phyloP scores from a whole-genome alignment of 1,284 basidiomycete genomes.

The Peniophora sp. region DNA sequence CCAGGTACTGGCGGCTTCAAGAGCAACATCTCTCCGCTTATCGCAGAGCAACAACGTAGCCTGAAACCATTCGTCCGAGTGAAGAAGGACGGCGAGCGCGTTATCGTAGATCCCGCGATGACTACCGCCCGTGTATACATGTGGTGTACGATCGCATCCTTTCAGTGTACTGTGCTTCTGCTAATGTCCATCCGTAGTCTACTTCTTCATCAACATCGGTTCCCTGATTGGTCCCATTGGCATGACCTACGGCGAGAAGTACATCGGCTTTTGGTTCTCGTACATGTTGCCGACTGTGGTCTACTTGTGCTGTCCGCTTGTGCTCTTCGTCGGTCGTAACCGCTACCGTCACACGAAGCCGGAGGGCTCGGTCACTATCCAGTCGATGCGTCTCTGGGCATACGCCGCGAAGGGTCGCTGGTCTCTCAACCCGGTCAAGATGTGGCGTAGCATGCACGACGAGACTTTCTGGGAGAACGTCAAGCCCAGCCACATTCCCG shows the following conservation, averaged over 20 bases:
- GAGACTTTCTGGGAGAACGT: constrained; percentile 74
- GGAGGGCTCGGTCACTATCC: constrained; percentile 66
- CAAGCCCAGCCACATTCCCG: constrained; percentile 52
- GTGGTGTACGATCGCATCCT: constrained; percentile 26
- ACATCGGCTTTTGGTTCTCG: constrained; percentile 66
- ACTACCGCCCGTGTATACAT: constrained; percentile 71
- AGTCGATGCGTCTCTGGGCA: constrained; percentile 40
- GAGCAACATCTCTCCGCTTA: constrained; percentile 69
- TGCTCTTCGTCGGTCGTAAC: constrained; percentile 61
- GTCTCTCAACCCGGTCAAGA: constrained; percentile 47
- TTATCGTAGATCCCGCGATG: constrained; percentile 74
- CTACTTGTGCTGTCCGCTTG: constrained; percentile 63
- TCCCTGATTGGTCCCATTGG: constrained; percentile 62
- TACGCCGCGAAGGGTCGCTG: constrained; percentile 47
- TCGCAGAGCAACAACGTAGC: constrained; percentile 70
- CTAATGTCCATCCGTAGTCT: constrained; percentile 45
- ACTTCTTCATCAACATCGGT: constrained; percentile 75
- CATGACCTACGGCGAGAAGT: constrained; percentile 74
- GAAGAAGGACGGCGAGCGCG: constrained; percentile 59
- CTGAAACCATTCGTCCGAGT: constrained; percentile 48
- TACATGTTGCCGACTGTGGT: constrained; percentile 62
- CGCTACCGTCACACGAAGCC: constrained; percentile 66
- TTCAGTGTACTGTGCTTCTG: not conserved
- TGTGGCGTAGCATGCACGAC: constrained; percentile 41
- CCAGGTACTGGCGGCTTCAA: constrained; percentile 69